Percentiles rank a stretch among this genome's conserved stretches.
Evolutionary conservation across 768 basidiomycete genomes (phyloP).

Genomic region (Rhodotorula diobovata): DNA sequence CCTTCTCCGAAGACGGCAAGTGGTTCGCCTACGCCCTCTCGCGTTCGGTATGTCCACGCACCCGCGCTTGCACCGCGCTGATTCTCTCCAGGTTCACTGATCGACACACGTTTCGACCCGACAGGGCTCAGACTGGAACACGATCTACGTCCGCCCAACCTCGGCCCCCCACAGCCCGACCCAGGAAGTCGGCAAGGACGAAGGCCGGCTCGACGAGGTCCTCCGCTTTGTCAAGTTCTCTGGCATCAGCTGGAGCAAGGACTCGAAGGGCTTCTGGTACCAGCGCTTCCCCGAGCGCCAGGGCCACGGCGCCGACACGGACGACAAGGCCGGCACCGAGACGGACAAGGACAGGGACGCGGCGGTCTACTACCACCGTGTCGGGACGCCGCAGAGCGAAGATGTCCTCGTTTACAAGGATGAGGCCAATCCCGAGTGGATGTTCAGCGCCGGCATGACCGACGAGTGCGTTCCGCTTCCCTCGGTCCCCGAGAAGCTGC

Average conservation of each 20-base stretch:
- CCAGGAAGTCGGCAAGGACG: conserved; percentile 39
- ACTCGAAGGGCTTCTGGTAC: conserved; percentile 72
- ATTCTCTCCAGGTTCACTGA: background rate
- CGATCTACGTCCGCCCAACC: conserved; percentile 56
- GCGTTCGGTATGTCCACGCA: background rate
- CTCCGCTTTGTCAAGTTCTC: conserved; percentile 75
- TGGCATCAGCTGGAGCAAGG: conserved; percentile 65
- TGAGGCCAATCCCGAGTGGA: conserved; percentile 54
- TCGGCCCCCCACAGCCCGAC: conserved; percentile 56
- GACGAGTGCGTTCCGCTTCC: conserved; percentile 49
- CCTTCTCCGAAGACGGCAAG: conserved; percentile 65
- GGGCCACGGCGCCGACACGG: conserved; percentile 52
- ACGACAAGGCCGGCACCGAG: conserved; percentile 56
- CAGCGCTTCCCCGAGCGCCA: conserved; percentile 61
- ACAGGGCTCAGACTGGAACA: conserved; percentile 44
- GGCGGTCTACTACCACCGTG: conserved; percentile 62
- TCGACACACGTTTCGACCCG: background rate
- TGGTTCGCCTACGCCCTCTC: conserved; percentile 54
- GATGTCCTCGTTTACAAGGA: conserved; percentile 62
- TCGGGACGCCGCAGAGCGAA: conserved; percentile 67
- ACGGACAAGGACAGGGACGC: conserved; percentile 39
- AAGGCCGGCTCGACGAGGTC: conserved; percentile 59
- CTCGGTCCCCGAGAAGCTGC: too few species aligned
- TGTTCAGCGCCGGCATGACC: conserved; percentile 29
- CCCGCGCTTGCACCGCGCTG: too few species aligned